Percentiles rank a stretch among this genome's conserved stretches.
Conservation (phyloP, 495 filamentous ascomycete species). For the Talaromyces liani region DNA sequence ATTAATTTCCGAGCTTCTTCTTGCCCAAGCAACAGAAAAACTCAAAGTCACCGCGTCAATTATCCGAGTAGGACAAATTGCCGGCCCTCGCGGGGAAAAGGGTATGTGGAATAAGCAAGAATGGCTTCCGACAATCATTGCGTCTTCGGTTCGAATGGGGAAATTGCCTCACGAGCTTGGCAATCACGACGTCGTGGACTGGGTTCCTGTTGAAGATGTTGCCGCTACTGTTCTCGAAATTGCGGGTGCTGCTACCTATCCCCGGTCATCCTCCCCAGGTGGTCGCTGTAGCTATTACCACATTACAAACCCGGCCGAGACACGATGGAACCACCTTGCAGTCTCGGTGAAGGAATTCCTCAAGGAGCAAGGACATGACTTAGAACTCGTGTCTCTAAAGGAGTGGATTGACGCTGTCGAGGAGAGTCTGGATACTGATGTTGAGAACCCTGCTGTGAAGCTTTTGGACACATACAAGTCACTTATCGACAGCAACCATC, state of each 20-base stretch:
- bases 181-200: constrained; percentile 16
- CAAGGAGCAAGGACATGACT: neutral
- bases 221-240: neutral
- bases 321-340: neutral
- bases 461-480: constrained; percentile 13
- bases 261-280: neutral
- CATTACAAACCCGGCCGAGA: neutral
- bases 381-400: neutral
- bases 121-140: constrained; percentile 39
- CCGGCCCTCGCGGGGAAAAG: constrained; percentile 27
- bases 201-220: neutral
- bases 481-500: neutral
- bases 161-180: constrained; percentile 22
- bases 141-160: constrained; percentile 42
- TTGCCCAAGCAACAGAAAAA: neutral
- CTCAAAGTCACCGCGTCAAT: constrained; percentile 32
- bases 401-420: constrained; percentile 16
- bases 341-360: neutral
- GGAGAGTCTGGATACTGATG: neutral
- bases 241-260: neutral
- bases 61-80: constrained; percentile 49
- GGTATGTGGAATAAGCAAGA: constrained; percentile 47
- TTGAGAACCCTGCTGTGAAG: constrained; percentile 18
- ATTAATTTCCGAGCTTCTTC: neutral
- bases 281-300: neutral